Conservation (phyloP, 148 eudicot genomes). For the Pouteria glomerata region DNA sequence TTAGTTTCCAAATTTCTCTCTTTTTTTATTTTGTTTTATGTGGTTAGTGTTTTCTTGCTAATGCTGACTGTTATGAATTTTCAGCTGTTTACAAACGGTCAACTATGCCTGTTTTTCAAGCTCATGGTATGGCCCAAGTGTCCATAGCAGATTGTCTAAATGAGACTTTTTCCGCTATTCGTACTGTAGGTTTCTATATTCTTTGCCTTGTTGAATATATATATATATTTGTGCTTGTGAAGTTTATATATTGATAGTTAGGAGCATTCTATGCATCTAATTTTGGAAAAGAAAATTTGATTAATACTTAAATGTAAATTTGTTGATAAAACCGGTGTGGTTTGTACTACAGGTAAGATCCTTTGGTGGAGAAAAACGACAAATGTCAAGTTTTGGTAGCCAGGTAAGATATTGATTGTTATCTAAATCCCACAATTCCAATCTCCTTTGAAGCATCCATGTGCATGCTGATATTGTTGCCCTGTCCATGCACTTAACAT, state of each 20-base stretch:
- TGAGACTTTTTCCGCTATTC: conserved; percentile 93
- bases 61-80: conserved; percentile 15
- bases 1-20: background rate
- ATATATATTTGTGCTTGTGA: background rate
- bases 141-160: conserved; percentile 82
- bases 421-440: background rate
- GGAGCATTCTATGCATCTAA: background rate
- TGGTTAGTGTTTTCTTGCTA: conserved; percentile 8
- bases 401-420: conserved; percentile 45
- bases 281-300: background rate
- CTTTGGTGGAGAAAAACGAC: conserved; percentile 91
- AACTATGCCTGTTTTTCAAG: conserved; percentile 78
- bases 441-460: background rate
- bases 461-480: background rate
- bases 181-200: conserved; percentile 61
- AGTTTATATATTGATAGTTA: background rate
- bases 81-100: conserved; percentile 90
- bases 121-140: conserved; percentile 83
- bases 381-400: conserved; percentile 80
- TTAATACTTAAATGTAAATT: background rate
- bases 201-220: background rate
- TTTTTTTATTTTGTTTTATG: background rate
- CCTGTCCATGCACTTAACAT: conserved; percentile 6
- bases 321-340: background rate
- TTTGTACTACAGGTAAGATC: conserved; percentile 72